phyloP scores from a whole-genome alignment of 2,329 filamentous ascomycete species.

The Xylariales sp. region DNA sequence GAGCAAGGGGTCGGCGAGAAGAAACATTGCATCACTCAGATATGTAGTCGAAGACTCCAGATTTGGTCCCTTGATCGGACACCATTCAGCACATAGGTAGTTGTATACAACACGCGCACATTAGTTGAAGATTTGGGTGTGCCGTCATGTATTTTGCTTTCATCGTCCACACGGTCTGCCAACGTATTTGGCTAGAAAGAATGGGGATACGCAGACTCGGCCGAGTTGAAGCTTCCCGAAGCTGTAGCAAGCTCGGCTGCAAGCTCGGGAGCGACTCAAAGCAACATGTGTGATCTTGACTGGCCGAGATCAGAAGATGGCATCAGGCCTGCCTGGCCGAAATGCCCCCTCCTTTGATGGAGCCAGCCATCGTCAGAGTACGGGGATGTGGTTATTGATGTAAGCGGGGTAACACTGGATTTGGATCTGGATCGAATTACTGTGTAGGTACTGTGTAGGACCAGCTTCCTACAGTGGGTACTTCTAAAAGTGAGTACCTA shows the following conservation, averaged over 20 bases:
- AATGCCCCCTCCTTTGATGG: not conserved
- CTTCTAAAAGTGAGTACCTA: not conserved
- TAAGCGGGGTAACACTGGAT: constrained; percentile 8
- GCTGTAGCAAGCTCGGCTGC: not conserved
- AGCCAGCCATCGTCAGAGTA: not conserved
- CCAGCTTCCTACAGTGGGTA: not conserved
- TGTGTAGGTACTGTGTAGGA: not conserved
- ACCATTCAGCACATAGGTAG: not conserved
- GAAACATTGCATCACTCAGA: not conserved
- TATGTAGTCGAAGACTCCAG: not conserved
- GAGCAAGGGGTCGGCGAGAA: not conserved
- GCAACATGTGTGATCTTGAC: not conserved
- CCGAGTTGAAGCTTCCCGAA: not conserved
- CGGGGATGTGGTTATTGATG: constrained; percentile 2
- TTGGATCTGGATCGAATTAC: not conserved
- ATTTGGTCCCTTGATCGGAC: not conserved
- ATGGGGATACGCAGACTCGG: not conserved
- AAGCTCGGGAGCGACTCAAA: too few relatives aligned
- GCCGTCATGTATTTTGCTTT: not conserved
- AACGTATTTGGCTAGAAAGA: not conserved
- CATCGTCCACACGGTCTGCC: not conserved
- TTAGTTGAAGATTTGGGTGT: not conserved
- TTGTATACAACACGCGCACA: not conserved
- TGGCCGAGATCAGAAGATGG: not conserved
- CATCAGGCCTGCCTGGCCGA: not conserved